phyloP scores from a whole-genome alignment of 1,139 yeast species.

The Insectozyma bohioensis region DNA sequence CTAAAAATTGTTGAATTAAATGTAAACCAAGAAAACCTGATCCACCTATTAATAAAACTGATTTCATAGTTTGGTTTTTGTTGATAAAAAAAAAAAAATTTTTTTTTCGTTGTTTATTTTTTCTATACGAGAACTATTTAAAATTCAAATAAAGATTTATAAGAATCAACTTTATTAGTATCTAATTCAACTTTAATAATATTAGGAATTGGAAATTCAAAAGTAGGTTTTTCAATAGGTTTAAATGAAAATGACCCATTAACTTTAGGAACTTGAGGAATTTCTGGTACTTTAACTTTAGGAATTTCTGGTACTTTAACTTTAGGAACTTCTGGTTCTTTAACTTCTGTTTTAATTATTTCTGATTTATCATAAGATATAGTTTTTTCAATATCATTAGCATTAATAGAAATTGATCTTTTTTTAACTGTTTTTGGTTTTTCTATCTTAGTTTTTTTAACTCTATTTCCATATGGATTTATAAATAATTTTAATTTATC shows the following conservation, averaged over 20 bases:
- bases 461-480: conserved; percentile 15
- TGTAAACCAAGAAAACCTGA: conserved; percentile 94
- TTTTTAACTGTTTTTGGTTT: conserved; percentile 1
- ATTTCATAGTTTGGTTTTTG: conserved; percentile 8
- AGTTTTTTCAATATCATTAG: conserved; percentile 39
- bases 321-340: conserved; percentile 1
- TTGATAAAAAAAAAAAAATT: background rate
- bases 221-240: conserved; percentile 2
- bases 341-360: conserved; percentile 1
- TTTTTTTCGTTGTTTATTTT: conserved; percentile 4
- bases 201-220: conserved; percentile 31
- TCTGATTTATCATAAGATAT: conserved; percentile 34
- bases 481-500: conserved; percentile 12
- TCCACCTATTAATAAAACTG: conserved; percentile 85
- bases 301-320: background rate
- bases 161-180: conserved; percentile 26
- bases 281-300: background rate
- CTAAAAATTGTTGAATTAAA: conserved; percentile 79
- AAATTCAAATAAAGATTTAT: conserved; percentile 29
- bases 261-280: background rate
- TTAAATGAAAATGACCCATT: conserved; percentile 1
- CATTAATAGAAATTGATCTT: conserved; percentile 21
- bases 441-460: conserved; percentile 5
- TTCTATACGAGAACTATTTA: too few relatives aligned
- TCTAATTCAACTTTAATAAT: conserved; percentile 24